These are phyloP conservation scores for Plectosphaerella plurivora DNA, from an alignment of 2,329 filamentous ascomycete genomes.

Conservation along the genomic window DNA sequence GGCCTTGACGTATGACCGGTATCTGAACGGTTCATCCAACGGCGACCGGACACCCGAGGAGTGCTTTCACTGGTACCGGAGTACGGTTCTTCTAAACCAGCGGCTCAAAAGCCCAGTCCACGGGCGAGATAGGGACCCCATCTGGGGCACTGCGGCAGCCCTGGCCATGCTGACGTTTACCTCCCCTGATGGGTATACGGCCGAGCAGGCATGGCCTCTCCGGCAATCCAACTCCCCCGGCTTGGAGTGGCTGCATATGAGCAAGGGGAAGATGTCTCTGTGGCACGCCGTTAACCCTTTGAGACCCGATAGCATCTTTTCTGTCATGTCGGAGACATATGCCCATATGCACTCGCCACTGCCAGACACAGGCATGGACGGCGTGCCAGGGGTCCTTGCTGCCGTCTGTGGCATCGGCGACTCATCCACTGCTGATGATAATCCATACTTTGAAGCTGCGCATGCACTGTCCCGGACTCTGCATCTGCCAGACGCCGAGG, in stretches of 20 bases:
- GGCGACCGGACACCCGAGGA: constrained; percentile 28
- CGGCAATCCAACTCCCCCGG: constrained; percentile 16
- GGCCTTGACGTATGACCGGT: constrained; percentile 33
- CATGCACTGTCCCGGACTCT: constrained; percentile 28
- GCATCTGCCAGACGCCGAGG: constrained; percentile 18
- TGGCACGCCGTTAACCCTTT: constrained; percentile 27
- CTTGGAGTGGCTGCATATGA: constrained; percentile 29
- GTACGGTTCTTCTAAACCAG: constrained; percentile 32
- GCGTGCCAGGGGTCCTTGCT: constrained; percentile 17
- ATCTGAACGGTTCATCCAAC: constrained; percentile 16
- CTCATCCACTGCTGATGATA: constrained; percentile 26
- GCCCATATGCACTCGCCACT: constrained; percentile 29
- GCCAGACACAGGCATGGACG: constrained; percentile 17
- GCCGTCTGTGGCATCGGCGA: constrained; percentile 17
- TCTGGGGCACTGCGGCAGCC: constrained; percentile 41
- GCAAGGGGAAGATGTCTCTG: constrained; percentile 28
- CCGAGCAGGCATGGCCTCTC: constrained; percentile 29
- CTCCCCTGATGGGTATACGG: constrained; percentile 26
- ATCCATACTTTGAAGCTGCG: constrained; percentile 31
- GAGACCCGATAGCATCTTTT: constrained; percentile 28
- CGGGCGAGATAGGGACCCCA: constrained; percentile 32
- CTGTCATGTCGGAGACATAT: constrained; percentile 25
- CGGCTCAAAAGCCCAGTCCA: constrained; percentile 27
- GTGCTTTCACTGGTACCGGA: constrained; percentile 37
- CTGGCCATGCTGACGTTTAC: constrained; percentile 34